Evolutionary conservation across 2,329 filamentous ascomycete species (phyloP).

Genomic region (Paradendryphiella salina): DNA sequence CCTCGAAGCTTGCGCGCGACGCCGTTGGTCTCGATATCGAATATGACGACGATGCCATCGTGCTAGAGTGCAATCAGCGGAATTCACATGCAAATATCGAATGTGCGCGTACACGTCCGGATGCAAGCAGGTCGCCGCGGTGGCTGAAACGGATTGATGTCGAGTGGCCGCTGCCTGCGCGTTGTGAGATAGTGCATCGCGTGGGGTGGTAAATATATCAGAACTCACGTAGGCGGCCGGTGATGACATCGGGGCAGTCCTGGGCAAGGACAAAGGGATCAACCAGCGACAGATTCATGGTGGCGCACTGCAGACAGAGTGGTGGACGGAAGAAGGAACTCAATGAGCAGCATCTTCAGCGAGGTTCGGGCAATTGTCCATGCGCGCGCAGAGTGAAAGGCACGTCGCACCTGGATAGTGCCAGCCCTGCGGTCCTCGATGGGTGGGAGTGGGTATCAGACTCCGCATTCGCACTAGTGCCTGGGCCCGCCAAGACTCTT

Average conservation of each 20-base stretch:
- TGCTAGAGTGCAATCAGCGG: slow-evolving; percentile 49
- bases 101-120: slow-evolving; percentile 69
- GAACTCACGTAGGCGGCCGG: slow-evolving; percentile 76
- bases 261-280: slow-evolving; percentile 73
- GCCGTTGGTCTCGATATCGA: slow-evolving; percentile 96
- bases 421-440: background rate
- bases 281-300: slow-evolving; percentile 72
- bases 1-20: slow-evolving; percentile 92
- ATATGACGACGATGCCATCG: slow-evolving; percentile 92
- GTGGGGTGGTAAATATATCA: slow-evolving; percentile 60
- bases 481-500: slow-evolving; percentile 9
- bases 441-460: slow-evolving; percentile 8
- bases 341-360: slow-evolving; percentile 28
- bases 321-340: slow-evolving; percentile 17
- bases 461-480: slow-evolving; percentile 19
- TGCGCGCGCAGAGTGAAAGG: slow-evolving; percentile 19
- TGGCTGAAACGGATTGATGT: slow-evolving; percentile 84
- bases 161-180: slow-evolving; percentile 62
- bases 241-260: slow-evolving; percentile 90
- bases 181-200: slow-evolving; percentile 35
- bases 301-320: slow-evolving; percentile 20
- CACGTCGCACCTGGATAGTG: background rate
- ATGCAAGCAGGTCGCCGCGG: slow-evolving; percentile 91
- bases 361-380: slow-evolving; percentile 17
- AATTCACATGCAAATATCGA: slow-evolving; percentile 16